Evolutionary conservation across 1,284 basidiomycete species (phyloP).

Genomic region (Malassezia equina): DNA sequence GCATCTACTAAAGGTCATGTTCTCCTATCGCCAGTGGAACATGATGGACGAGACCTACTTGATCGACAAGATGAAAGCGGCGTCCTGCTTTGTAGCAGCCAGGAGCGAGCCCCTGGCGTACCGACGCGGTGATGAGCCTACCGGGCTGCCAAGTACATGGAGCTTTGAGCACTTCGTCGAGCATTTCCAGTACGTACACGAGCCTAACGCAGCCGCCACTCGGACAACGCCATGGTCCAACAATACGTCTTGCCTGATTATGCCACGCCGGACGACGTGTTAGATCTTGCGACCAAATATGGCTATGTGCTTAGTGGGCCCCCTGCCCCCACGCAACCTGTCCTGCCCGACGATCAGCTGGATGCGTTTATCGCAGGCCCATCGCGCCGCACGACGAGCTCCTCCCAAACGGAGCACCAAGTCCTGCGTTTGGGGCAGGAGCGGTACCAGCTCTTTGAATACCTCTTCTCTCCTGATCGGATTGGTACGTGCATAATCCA

Average conservation of each 20-base stretch:
- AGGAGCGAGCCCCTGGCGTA: not conserved
- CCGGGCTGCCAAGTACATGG: constrained; percentile 16
- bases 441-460: constrained; percentile 75
- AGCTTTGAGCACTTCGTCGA: constrained; percentile 53
- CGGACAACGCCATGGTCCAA: constrained; percentile 61
- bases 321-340: not conserved
- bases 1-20: constrained; percentile 82
- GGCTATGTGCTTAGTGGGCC: constrained; percentile 20
- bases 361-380: constrained; percentile 24
- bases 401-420: constrained; percentile 58
- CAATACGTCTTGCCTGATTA: constrained; percentile 85
- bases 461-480: constrained; percentile 76
- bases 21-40: constrained; percentile 91
- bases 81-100: constrained; percentile 65
- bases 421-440: constrained; percentile 77
- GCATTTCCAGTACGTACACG: constrained; percentile 57
- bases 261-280: constrained; percentile 50
- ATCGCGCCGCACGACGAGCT: not conserved
- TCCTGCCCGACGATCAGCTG: constrained; percentile 14
- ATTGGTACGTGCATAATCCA: constrained; percentile 58
- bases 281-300: constrained; percentile 19
- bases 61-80: constrained; percentile 78
- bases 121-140: not conserved
- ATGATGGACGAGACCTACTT: constrained; percentile 93
- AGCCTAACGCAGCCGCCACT: constrained; percentile 3